Percentiles rank a stretch among this genome's conserved stretches.
These are phyloP conservation scores for Chlamydomonas applanata DNA, from an alignment of 139 green algal genomes.

Conservation along the genomic window DNA sequence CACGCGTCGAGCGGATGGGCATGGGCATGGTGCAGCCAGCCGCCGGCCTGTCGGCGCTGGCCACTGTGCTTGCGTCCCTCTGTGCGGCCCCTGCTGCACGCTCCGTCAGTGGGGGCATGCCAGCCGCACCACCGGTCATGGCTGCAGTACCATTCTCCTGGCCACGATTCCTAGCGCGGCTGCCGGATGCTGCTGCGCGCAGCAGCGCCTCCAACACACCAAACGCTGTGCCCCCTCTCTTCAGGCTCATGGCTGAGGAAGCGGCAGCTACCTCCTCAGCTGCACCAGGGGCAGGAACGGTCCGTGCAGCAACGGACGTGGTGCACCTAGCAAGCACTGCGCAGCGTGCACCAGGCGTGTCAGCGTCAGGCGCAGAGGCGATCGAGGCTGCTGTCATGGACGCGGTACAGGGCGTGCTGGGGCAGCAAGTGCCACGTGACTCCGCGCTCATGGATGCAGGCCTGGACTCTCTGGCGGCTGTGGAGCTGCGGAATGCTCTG, in stretches of 20 bases:
- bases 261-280: too few relatives aligned
- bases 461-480: conserved; percentile 70
- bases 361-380: conserved; percentile 7
- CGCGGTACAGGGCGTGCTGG: conserved; percentile 42
- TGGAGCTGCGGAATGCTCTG: conserved; percentile 79
- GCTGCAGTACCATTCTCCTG: conserved; percentile 65
- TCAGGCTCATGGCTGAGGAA: neutral
- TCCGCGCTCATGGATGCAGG: conserved; percentile 69
- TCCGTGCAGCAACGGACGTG: neutral
- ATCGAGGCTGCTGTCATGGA: conserved; percentile 18
- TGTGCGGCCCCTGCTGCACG: neutral
- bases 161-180: conserved; percentile 48
- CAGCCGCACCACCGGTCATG: conserved; percentile 25
- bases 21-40: conserved; percentile 57
- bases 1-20: conserved; percentile 60
- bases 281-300: neutral
- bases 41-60: conserved; percentile 55
- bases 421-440: conserved; percentile 24
- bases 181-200: conserved; percentile 33
- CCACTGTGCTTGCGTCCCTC: conserved; percentile 10
- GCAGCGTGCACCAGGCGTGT: neutral
- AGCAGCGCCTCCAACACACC: too few relatives aligned
- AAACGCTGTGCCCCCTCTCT: conserved; percentile 8
- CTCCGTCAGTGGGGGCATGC: neutral
- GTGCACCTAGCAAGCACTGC: neutral